Conservation (phyloP, 192 early-diverging fungal species). For the Podila epigama region DNA sequence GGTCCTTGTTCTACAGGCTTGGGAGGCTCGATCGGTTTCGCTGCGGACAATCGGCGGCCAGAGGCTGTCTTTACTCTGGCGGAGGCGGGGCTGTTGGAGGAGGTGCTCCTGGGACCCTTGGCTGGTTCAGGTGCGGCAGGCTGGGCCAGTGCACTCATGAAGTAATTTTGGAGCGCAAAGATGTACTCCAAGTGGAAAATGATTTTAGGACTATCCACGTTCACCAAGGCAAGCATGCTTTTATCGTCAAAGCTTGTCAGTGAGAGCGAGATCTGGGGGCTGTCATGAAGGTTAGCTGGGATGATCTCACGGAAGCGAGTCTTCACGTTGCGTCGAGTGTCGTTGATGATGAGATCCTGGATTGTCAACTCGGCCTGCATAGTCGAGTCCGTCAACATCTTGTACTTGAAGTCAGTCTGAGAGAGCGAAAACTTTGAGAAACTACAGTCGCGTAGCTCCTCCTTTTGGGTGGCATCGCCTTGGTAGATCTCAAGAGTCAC, state of each 20-base stretch:
- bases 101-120: neutral
- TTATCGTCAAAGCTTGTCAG: conserved; percentile 52
- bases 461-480: conserved; percentile 61
- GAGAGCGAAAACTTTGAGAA: conserved; percentile 60
- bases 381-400: conserved; percentile 62
- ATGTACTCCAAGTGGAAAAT: conserved; percentile 89
- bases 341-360: conserved; percentile 75
- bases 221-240: conserved; percentile 68
- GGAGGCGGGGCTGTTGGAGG: conserved; percentile 9
- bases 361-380: conserved; percentile 77
- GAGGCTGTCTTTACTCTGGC: neutral
- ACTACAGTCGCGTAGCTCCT: conserved; percentile 58
- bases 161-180: conserved; percentile 79
- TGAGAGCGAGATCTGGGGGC: conserved; percentile 67
- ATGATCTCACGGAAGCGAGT: conserved; percentile 89
- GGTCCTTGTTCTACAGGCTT: conserved; percentile 35
- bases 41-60: conserved; percentile 2
- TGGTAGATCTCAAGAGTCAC: conserved; percentile 84
- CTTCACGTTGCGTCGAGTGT: conserved; percentile 77
- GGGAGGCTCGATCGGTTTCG: conserved; percentile 23
- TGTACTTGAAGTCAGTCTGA: conserved; percentile 60
- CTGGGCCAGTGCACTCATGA: conserved; percentile 66
- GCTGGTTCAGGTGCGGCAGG: conserved; percentile 2
- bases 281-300: conserved; percentile 62
- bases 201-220: conserved; percentile 82